Base-by-base conservation (phyloP, 2,329 filamentous ascomycete genomes). In the Aphanocladium album region DNA sequence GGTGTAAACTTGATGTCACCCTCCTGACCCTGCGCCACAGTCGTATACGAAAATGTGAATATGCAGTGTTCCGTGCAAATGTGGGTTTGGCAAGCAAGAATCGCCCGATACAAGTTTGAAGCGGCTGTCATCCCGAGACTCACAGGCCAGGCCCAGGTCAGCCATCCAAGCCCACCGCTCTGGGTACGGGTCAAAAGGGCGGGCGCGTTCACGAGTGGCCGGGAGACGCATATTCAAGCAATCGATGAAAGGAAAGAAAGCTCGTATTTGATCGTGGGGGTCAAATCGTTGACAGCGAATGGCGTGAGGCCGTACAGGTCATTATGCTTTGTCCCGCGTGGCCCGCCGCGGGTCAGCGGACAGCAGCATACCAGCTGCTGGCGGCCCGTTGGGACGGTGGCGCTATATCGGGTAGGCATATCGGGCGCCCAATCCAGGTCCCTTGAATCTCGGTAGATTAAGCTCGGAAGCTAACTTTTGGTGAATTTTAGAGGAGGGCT, bases 51-150 rank as follows among this genome's bases (percentile, higher is more conserved):
- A 49, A 30, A 5, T 3, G 33, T 3, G 33, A 8, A 39, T 30
- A 14, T 57, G 54, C 43, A 19, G 54, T 49, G 45, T 30, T 19
- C 27, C 54, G 19, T 37, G n/a, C 35, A 6, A 47, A 46, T 56
- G 53, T 56, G 53, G 53, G 19, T 27, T 57, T 57, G 54, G 33
- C 33, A 56, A 56, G 53, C 53, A n/a, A 41, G 27, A 56, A 37
- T 57, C 14, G 16, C 30, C 37, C 23, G 37, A 41, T 21, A 23
- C 27, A 21, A 16, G n/a, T 33, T 19, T 16, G 27, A 35, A 19
- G 49, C 30, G 30, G 17, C 7, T 19, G 17, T 14, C 23, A 30
- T 23, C 25, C 50, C 21, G n/a, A 25, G 49, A 52, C 49, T 9
- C 30, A 30, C 30, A 30, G 39, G 23, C 30, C 50, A 39, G 50